Evolutionary conservation across 345 rosid species (phyloP), one percentile per base, ranked within the genome.

Genomic region (Gossypium mustelinum): DNA sequence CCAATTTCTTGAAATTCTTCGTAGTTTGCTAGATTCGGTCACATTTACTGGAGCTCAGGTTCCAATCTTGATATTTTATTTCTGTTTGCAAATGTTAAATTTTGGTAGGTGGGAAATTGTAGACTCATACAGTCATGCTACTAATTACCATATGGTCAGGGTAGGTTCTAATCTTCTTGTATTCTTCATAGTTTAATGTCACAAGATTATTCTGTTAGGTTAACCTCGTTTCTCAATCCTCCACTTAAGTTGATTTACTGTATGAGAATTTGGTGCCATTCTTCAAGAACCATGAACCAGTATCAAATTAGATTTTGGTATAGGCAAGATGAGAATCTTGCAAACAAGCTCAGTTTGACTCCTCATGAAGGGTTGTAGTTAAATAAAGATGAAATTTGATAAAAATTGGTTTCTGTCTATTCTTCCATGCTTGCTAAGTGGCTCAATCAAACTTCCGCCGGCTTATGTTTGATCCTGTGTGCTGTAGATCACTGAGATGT

Each of bases 1-100:
- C 87, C 98, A 95, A 64, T 95, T 95, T 87, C 92, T 92, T 57
- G 99, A 95, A 84, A 95, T 95, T 82, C 89, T 95, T 69, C 94
- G 98, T 48, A 93, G 91, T 85, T 88, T 95, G 79, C 82, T 94
- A 83, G 99, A 95, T 84, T 87, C 98, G n/a, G 86, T 87, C 76
- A 85, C 97, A 71, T 78, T 88, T 73, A 81, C 94, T 12, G 95
- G 90, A 77, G 83, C 86, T 73, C 96, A 92, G 94, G 97, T 92
- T 73, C 77, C 22, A 64, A 60, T 16, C 74, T 78, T 78, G 9
- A 18, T 71, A 4, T 56, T 20, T 54, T 12, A 16, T 9, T 59
- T 60, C 45, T 47, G 1, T 47, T 12, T 11, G 45, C 43, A 59
- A 45, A 11, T 72, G 18, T 72, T 55, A 41, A 14, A 60, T 59